Evolutionary conservation across 305 asterid species (phyloP), one percentile per base, ranked within the genome.

Genomic region (Plantago lanceolata): DNA sequence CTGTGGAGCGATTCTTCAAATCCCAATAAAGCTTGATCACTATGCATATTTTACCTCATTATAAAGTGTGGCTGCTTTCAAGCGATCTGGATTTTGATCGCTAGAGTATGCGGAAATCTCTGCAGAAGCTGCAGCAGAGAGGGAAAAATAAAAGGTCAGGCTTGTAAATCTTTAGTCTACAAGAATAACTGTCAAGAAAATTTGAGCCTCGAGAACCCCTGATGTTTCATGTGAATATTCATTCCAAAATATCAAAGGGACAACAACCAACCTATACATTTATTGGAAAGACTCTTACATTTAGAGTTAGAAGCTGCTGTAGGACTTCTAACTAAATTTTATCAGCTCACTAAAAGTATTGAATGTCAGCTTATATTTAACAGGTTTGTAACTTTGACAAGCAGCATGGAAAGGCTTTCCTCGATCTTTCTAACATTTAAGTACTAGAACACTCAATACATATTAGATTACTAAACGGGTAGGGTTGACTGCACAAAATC

Each of bases 31-130:
- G 35, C 62, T 55, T 15, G 28, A 60, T 19, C 17, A 16, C 1
- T 24, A 51, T 7, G 13, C 49, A 65, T n/a, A 26, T 11, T 26
- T 68, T 73, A 89, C 98, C 96, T 85, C 85, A 64, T 92, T 92
- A 64, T 82, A 92, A 62, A 83, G 79, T 67, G 77, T 79, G 72
- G 86, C 90, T 74, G 84, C 55, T 57, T 79, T 83, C 69, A 85
- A 62, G 26, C 88, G 90, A 64, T 79, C 86, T 40, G 82, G 71
- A 50, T 74, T 82, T 51, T 68, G 66, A 74, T 88, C 96, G 64
- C 81, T 79, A 61, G 93, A 84, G 67, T 68, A 72, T 50, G 73
- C 77, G 43, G 75, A 60, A 19, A 84, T 78, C 71, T 84, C 96
- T 73, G 81, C 87, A 2, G 87, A 55, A 70, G 92, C 98, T 92